Evolutionary conservation across 441 rosid species (phyloP), one percentile per base, ranked within the genome.

Genomic region (Erysimum cheiri): DNA sequence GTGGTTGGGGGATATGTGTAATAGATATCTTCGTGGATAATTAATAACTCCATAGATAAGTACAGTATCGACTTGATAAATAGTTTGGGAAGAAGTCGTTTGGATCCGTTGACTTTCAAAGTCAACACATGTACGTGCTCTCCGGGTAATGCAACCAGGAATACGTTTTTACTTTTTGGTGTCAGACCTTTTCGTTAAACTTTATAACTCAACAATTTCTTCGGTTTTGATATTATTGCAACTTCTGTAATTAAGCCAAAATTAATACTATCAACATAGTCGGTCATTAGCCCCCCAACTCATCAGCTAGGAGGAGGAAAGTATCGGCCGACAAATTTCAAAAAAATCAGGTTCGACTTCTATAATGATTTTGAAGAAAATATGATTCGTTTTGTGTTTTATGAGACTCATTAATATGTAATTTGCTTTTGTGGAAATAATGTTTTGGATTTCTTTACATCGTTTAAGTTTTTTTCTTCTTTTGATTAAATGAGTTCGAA

Each of bases 91-190:
- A 53, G 63, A 62, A 71, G 69, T 53, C 54, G 39, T 62, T 44
- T 71, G n/a, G 22, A 10, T 36, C 58, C 59, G 63, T 71, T 71
- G 43, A 62, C 75, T 32, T 61, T 53, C 46, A 31, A 43, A 52
- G 75, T 71, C 75, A 62, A 62, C 61, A 33, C 62, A 61, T 11
- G 10, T 46, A 46, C 69, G 75, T 71, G 56, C 31, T 43, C 55
- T 60, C 41, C 31, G 37, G 8, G 35, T 28, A 13, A 71, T 55
- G 70, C 64, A 44, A 71, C 58, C 64, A 63, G 55, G n/a, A 44
- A n/a, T 56, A 9, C 41, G 2, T 41, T 33, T 66, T 26, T 1
- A 5, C 36, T 32, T 50, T 48, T 37, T 41, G 24, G 50, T 46
- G 11, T 44, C 49, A 15, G 13, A 39, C 4, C n/a, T 37, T 37